These are phyloP conservation scores for Physaria fendleri DNA, from an alignment of 345 rosid species.

Conservation along the genomic window DNA sequence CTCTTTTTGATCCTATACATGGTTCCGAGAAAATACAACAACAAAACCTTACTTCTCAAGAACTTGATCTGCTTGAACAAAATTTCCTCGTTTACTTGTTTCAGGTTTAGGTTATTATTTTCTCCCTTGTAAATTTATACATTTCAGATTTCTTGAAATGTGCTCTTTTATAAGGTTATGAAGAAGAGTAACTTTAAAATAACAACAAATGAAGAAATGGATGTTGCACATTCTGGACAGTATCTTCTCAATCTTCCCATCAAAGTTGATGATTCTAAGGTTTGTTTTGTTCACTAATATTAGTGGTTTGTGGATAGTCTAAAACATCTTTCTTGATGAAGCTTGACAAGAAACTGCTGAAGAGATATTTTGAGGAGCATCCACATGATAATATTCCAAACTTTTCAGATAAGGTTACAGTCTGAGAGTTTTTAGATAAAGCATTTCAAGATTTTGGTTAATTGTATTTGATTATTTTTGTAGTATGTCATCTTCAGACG, in stretches of 20 bases:
- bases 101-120: constrained; percentile 45
- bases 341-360: constrained; percentile 82
- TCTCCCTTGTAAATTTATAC: background rate
- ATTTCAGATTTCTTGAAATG: background rate
- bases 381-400: constrained; percentile 66
- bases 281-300: constrained; percentile 10
- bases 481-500: constrained; percentile 91
- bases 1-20: constrained; percentile 78
- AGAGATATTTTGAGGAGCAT: constrained; percentile 62
- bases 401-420: constrained; percentile 79
- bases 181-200: constrained; percentile 93
- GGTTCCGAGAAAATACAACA: constrained; percentile 76
- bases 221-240: constrained; percentile 83
- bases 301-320: background rate
- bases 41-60: constrained; percentile 55
- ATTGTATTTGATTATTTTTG: background rate
- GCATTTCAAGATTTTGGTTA: background rate
- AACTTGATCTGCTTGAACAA: constrained; percentile 78
- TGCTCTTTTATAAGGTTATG: constrained; percentile 49
- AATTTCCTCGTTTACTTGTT: constrained; percentile 76
- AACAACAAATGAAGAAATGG: constrained; percentile 73
- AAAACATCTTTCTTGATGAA: constrained; percentile 27
- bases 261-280: constrained; percentile 85
- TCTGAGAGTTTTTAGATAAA: background rate
- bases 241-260: constrained; percentile 92